Conservation (phyloP, 2,329 filamentous ascomycete genomes). For the Pseudocercospora eumusae region DNA sequence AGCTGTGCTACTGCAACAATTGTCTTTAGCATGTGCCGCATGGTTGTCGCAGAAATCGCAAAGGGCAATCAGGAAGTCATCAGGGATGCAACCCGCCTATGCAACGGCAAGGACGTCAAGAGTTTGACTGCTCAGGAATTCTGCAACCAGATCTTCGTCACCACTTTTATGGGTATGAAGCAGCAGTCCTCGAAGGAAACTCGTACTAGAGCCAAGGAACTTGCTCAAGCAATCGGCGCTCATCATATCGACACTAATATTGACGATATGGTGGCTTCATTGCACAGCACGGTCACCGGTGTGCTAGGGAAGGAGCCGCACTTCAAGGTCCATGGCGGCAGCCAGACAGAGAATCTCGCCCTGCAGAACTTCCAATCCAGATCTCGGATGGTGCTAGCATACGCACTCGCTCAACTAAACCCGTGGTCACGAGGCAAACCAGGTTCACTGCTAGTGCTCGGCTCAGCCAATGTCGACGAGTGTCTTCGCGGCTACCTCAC, state of each 20-base stretch:
- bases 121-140: conserved; percentile 59
- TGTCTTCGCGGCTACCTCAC: conserved; percentile 62
- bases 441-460: conserved; percentile 64
- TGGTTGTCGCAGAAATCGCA: conserved; percentile 57
- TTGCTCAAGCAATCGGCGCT: conserved; percentile 64
- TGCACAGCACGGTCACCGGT: conserved; percentile 60
- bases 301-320: conserved; percentile 62
- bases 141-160: conserved; percentile 61
- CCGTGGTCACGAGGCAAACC: conserved; percentile 62
- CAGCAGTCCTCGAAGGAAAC: conserved; percentile 67
- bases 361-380: conserved; percentile 70
- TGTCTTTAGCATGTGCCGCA: conserved; percentile 52
- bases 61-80: conserved; percentile 58
- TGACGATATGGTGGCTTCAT: conserved; percentile 64
- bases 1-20: conserved; percentile 58
- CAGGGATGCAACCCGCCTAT: conserved; percentile 55
- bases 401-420: conserved; percentile 64
- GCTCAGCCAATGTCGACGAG: conserved; percentile 67
- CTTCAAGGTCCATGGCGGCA: conserved; percentile 66
- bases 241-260: conserved; percentile 76
- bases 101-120: conserved; percentile 54
- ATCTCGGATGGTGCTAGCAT: conserved; percentile 65
- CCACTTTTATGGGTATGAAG: conserved; percentile 69
- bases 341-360: conserved; percentile 61
- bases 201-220: conserved; percentile 62